These are phyloP conservation scores for Neurospora sp. DNA, from an alignment of 495 filamentous ascomycete species.

Conservation along the genomic window DNA sequence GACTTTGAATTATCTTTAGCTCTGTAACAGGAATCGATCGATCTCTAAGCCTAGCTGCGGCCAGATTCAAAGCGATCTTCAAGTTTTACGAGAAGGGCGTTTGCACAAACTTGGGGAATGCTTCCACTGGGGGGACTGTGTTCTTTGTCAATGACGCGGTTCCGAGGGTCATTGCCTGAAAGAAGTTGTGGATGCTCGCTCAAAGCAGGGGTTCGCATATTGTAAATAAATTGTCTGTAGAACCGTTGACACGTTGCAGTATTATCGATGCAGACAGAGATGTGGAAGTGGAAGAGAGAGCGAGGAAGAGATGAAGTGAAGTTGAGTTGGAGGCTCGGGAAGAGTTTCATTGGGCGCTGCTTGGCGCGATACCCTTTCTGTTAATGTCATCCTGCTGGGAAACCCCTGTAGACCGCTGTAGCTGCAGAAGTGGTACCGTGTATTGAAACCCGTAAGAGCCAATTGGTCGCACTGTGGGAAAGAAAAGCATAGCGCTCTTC, in stretches of 20 bases:
- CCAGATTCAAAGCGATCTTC: neutral
- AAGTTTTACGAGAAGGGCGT: neutral
- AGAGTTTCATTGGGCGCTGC: neutral
- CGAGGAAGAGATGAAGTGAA: neutral
- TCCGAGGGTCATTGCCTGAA: neutral
- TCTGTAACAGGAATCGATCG: neutral
- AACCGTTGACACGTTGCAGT: neutral
- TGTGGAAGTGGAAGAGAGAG: neutral
- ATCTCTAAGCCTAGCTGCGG: neutral
- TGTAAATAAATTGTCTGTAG: neutral
- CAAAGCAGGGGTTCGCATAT: neutral
- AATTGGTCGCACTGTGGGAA: neutral
- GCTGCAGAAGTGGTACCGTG: neutral
- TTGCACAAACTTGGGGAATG: neutral
- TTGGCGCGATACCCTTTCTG: neutral
- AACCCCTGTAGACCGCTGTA: neutral
- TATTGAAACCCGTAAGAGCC: neutral
- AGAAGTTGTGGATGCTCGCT: neutral
- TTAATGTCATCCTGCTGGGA: neutral
- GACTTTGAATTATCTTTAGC: neutral
- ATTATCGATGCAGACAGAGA: neutral
- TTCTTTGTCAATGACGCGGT: neutral
- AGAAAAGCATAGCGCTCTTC: neutral
- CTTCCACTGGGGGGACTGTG: neutral
- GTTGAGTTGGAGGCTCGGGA: neutral